Evolutionary conservation across 176 grass and related monocot genomes (phyloP).

Genomic region (Triticum turgidum): DNA sequence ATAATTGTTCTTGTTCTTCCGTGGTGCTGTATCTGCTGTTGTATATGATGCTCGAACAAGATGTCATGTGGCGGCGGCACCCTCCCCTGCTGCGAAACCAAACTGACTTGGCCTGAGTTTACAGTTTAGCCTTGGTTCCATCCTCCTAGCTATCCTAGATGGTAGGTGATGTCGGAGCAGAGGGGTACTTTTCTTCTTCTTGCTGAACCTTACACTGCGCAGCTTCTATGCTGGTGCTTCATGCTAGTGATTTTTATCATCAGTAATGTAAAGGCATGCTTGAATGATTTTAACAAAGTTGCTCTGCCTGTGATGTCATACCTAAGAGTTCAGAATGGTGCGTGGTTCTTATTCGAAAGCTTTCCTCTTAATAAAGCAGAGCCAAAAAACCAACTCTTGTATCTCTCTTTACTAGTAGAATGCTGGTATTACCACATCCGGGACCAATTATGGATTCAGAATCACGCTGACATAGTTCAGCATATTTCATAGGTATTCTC

Average conservation of each 20-base stretch:
- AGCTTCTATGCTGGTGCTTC: conserved; percentile 28
- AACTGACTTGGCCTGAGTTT: conserved; percentile 2
- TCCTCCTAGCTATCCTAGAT: not conserved
- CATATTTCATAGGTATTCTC: not conserved
- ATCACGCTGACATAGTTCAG: not conserved
- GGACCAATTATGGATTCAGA: not conserved
- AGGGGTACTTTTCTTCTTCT: not conserved
- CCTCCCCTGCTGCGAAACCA: conserved; percentile 2
- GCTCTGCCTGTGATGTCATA: not conserved
- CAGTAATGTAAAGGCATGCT: conserved; percentile 9
- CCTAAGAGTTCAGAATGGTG: not conserved
- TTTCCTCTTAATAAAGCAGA: not conserved
- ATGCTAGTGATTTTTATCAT: conserved; percentile 26
- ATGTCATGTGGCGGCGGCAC: not conserved
- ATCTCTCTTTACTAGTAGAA: no score
- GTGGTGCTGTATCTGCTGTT: conserved; percentile 31
- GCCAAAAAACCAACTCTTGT: not conserved
- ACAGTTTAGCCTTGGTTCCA: not conserved
- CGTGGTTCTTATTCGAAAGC: not conserved
- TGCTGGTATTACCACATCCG: not conserved
- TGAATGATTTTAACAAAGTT: conserved; percentile 30
- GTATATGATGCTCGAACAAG: conserved; percentile 34
- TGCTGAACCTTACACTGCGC: conserved; percentile 22
- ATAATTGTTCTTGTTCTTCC: not conserved
- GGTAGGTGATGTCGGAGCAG: not conserved